These are phyloP conservation scores for Panicum virgatum DNA, from an alignment of 202 grass and related monocot species.

Conservation along the genomic window DNA sequence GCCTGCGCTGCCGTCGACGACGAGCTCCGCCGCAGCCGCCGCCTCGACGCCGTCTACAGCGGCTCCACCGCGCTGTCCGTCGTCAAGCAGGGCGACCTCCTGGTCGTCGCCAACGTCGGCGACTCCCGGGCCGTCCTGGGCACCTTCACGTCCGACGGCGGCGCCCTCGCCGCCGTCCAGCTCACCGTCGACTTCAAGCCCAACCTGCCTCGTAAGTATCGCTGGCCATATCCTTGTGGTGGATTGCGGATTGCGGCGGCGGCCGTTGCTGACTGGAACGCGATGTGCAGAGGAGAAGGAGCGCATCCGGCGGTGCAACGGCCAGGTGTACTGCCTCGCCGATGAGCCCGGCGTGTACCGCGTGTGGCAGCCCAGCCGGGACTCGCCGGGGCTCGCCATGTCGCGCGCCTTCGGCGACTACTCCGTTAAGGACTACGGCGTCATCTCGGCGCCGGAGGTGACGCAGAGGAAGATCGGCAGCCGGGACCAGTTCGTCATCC, in stretches of 20 bases:
- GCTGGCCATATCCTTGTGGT: neutral
- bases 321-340: conserved; percentile 56
- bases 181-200: conserved; percentile 92
- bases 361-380: conserved; percentile 64
- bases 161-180: conserved; percentile 61
- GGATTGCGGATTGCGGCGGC: no score
- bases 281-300: conserved; percentile 63
- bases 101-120: conserved; percentile 82
- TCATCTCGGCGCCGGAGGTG: conserved; percentile 90
- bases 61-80: conserved; percentile 80
- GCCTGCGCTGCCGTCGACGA: conserved; percentile 66
- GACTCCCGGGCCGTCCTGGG: conserved; percentile 85
- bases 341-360: conserved; percentile 90
- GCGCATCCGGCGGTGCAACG: conserved; percentile 78
- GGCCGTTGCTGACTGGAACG: neutral
- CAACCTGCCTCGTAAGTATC: conserved; percentile 76
- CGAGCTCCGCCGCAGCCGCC: conserved; percentile 57
- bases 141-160: conserved; percentile 55
- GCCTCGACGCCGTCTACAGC: conserved; percentile 69
- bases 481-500: conserved; percentile 73
- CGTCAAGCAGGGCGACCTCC: conserved; percentile 74
- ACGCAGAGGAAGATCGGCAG: conserved; percentile 57
- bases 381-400: conserved; percentile 86
- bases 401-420: conserved; percentile 96
- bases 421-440: conserved; percentile 71